Conservation (phyloP, 306 rosid genomes). For the Amphicarpaea edgeworthii region DNA sequence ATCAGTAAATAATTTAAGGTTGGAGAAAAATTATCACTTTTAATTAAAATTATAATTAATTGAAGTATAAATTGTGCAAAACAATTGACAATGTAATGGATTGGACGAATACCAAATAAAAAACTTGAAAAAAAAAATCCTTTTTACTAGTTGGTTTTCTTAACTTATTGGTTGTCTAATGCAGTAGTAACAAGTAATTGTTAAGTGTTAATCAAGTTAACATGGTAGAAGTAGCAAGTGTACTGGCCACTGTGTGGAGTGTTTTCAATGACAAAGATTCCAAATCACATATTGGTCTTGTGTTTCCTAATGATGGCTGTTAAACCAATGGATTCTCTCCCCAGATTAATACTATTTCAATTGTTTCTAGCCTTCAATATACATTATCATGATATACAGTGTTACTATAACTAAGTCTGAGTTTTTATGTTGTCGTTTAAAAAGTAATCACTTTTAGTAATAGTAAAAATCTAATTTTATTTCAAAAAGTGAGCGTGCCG, state of each 20-base stretch:
- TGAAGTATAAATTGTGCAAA: not conserved
- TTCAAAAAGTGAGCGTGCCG: constrained; percentile 63
- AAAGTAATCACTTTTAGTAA: no score
- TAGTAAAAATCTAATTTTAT: not conserved
- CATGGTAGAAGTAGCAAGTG: no score
- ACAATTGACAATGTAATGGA: not conserved
- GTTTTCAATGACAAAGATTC: not conserved
- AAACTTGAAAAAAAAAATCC: not conserved
- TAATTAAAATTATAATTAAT: not conserved
- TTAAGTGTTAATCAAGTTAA: not conserved
- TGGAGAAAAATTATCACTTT: not conserved
- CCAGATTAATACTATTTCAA: not conserved
- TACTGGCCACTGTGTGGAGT: not conserved
- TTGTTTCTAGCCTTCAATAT: not conserved
- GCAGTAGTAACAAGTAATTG: no score
- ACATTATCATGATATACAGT: no score
- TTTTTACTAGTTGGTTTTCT: not conserved
- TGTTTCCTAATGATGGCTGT: not conserved
- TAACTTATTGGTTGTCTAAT: not conserved
- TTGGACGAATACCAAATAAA: not conserved
- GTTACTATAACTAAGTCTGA: no score
- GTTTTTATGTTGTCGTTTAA: no score
- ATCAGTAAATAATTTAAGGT: not conserved
- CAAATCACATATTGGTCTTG: not conserved
- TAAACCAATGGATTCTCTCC: not conserved